Conservation (phyloP, 2,329 filamentous ascomycete species). For the Fusarium foetens region DNA sequence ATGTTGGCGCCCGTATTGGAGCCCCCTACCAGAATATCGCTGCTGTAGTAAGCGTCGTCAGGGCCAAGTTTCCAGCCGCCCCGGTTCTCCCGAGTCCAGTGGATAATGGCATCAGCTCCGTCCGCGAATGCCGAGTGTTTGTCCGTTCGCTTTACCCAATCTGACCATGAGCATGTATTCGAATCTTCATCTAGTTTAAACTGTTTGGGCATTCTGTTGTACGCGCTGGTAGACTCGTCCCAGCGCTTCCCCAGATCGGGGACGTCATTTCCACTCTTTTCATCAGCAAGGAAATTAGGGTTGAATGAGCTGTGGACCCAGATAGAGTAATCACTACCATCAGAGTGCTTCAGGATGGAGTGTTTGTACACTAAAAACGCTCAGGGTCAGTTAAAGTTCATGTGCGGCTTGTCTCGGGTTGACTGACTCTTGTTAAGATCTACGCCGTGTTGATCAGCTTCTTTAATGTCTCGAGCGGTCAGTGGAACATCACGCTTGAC, state of each 20-base stretch:
- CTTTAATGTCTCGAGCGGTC: background rate
- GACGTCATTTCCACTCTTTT: background rate
- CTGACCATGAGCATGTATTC: fast-evolving
- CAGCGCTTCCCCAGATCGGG: background rate
- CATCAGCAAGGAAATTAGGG: background rate
- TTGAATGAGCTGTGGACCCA: background rate
- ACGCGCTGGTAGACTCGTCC: background rate
- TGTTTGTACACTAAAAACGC: background rate
- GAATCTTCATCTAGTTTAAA: fast-evolving
- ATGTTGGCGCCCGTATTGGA: background rate
- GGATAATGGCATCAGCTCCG: background rate
- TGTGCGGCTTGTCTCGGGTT: background rate
- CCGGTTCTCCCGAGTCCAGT: background rate
- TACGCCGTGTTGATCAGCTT: background rate
- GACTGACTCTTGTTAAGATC: background rate
- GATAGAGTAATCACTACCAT: background rate
- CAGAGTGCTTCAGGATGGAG: background rate
- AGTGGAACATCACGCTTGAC: background rate
- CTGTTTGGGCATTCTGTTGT: background rate
- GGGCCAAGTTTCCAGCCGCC: background rate
- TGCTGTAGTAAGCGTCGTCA: background rate
- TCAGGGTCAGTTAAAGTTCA: background rate
- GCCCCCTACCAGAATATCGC: background rate
- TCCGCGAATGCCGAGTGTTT: background rate
- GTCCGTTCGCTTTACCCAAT: background rate